Percentiles rank a stretch among this genome's conserved stretches.
Evolutionary conservation across 2,329 filamentous ascomycete species (phyloP).

Genomic region (Chrysoporthe austroafricana): DNA sequence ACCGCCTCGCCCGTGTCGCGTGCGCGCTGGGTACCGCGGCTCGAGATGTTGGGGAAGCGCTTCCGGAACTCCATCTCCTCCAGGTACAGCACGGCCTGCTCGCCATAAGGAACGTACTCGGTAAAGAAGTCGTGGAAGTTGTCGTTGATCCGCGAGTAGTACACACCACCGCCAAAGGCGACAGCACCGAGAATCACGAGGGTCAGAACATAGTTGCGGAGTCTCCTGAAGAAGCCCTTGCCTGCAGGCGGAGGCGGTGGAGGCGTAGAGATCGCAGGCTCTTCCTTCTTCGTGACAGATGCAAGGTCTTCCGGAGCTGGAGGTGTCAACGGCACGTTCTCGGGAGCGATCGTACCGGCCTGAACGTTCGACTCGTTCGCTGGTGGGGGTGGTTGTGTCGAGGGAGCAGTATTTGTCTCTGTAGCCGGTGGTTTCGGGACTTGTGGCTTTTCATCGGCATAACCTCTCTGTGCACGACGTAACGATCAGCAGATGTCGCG

Average conservation of each 20-base stretch:
- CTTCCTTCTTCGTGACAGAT: slow-evolving; percentile 14
- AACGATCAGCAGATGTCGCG: slow-evolving; percentile 26
- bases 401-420: slow-evolving; percentile 55
- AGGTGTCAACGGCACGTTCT: slow-evolving; percentile 47
- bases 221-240: slow-evolving; percentile 69
- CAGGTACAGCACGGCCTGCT: slow-evolving; percentile 92
- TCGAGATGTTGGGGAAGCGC: slow-evolving; percentile 66
- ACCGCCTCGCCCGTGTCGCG: slow-evolving; percentile 69
- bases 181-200: slow-evolving; percentile 76
- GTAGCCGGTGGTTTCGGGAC: slow-evolving; percentile 57
- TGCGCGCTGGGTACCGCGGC: slow-evolving; percentile 53
- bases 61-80: slow-evolving; percentile 93
- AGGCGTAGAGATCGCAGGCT: slow-evolving; percentile 41
- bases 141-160: slow-evolving; percentile 91
- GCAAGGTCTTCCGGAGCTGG: slow-evolving; percentile 40
- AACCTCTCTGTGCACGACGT: slow-evolving; percentile 54
- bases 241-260: slow-evolving; percentile 45
- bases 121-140: slow-evolving; percentile 99
- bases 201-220: slow-evolving; percentile 78
- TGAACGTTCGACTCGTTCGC: slow-evolving; percentile 42
- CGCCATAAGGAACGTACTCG: slow-evolving; percentile 92
- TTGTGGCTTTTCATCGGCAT: slow-evolving; percentile 55
- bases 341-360: slow-evolving; percentile 42
- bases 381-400: slow-evolving; percentile 44
- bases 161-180: slow-evolving; percentile 85